Evolutionary conservation across 2,329 filamentous ascomycete species (phyloP).

Genomic region (Trichoderma pleuroti): DNA sequence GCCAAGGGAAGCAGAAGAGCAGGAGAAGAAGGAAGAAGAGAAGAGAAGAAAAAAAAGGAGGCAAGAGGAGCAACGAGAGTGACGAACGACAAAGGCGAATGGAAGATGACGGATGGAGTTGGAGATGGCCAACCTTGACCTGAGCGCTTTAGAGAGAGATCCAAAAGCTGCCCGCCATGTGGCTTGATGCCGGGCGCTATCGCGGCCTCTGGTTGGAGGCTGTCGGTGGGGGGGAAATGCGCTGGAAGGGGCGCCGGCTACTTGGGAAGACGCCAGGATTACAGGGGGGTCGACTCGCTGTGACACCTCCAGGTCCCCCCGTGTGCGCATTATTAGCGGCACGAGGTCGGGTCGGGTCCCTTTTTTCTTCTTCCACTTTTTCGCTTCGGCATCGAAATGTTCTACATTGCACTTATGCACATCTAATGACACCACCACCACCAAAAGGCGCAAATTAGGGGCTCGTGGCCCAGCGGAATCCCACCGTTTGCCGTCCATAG

Average conservation of each 20-base stretch:
- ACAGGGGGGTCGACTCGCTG: constrained; percentile 11
- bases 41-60: background rate
- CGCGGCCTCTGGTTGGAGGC: constrained; percentile 8
- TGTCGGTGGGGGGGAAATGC: background rate
- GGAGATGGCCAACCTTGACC: background rate
- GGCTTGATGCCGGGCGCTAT: background rate
- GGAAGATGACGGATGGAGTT: background rate
- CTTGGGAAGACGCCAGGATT: constrained; percentile 1
- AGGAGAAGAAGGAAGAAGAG: background rate
- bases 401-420: background rate
- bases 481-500: background rate
- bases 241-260: background rate
- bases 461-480: background rate
- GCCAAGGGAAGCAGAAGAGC: background rate
- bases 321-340: background rate
- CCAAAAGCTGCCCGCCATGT: background rate
- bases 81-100: background rate
- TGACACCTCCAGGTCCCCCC: background rate
- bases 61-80: background rate
- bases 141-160: background rate
- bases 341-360: too few relatives aligned
- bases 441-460: background rate
- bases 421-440: background rate
- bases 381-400: background rate
- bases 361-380: background rate